These are phyloP conservation scores for Astrothelium macrocarpum DNA, from an alignment of 495 filamentous ascomycete species.

Conservation along the genomic window DNA sequence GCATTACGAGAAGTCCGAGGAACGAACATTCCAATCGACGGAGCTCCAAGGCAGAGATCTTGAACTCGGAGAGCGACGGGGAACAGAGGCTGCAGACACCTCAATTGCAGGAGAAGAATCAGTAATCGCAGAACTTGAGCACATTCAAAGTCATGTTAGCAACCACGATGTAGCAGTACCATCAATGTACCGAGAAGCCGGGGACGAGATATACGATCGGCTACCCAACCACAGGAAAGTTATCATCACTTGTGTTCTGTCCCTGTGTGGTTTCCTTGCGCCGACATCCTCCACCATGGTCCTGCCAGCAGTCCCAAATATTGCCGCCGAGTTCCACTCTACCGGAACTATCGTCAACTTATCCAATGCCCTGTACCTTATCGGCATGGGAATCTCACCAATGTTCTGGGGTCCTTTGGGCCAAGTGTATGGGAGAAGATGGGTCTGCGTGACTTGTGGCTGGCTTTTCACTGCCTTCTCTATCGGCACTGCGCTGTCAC, in stretches of 20 bases:
- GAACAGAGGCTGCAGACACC: neutral
- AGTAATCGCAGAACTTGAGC: neutral
- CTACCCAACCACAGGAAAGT: constrained; percentile 48
- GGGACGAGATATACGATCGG: constrained; percentile 43
- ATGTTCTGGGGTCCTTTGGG: constrained; percentile 60
- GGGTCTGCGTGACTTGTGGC: constrained; percentile 37
- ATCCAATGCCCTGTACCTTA: constrained; percentile 58
- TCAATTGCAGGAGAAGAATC: neutral
- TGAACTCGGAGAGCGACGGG: neutral
- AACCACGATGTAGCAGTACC: neutral
- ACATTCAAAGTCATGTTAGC: neutral
- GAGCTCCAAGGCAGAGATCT: neutral
- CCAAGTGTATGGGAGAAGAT: constrained; percentile 55
- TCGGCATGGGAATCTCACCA: constrained; percentile 60
- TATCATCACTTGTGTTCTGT: constrained; percentile 52
- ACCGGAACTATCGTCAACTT: constrained; percentile 58
- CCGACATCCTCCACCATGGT: constrained; percentile 61
- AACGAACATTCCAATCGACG: too few species aligned
- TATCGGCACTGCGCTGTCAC: constrained; percentile 56
- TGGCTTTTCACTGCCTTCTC: constrained; percentile 54
- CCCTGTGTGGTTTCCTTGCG: constrained; percentile 58
- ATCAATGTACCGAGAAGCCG: constrained; percentile 8
- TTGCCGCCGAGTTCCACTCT: constrained; percentile 51
- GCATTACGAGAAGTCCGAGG: too few species aligned
- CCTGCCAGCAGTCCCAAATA: constrained; percentile 58